Conservation (phyloP, 2,329 filamentous ascomycete species). For the Clarireedia sp. region DNA sequence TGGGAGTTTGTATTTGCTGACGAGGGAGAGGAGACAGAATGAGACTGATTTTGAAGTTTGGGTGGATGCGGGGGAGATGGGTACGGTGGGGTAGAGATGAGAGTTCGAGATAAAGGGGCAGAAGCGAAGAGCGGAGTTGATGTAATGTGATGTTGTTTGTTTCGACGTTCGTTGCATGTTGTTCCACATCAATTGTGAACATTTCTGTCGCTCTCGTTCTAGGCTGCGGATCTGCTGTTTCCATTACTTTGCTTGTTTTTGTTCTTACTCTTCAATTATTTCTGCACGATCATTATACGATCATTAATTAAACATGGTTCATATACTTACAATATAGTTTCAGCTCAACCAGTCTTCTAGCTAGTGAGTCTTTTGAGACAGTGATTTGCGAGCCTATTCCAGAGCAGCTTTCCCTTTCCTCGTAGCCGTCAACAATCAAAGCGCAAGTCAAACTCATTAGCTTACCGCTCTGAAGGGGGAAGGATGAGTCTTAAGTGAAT, state of each 20-base stretch:
- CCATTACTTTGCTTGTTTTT: neutral
- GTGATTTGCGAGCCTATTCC: too few species aligned
- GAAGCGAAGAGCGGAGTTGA: too few species aligned
- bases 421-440: too few species aligned
- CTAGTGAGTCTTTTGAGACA: too few species aligned
- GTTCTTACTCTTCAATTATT: neutral
- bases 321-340: too few species aligned
- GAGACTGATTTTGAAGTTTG: conserved; percentile 1
- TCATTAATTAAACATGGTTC: too few species aligned
- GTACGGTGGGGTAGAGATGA: neutral
- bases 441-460: too few species aligned
- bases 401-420: too few species aligned
- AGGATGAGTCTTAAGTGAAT: too few species aligned
- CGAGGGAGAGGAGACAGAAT: neutral
- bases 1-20: conserved; percentile 1
- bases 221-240: neutral
- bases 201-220: neutral
- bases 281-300: neutral
- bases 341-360: too few species aligned
- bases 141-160: neutral
- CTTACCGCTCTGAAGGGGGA: too few species aligned
- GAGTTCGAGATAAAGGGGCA: neutral
- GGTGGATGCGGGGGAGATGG: neutral
- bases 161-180: neutral
- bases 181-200: neutral